Percentiles rank a stretch among this genome's conserved stretches.
phyloP scores from a whole-genome alignment of 768 basidiomycete species.

The Russula emetica region DNA sequence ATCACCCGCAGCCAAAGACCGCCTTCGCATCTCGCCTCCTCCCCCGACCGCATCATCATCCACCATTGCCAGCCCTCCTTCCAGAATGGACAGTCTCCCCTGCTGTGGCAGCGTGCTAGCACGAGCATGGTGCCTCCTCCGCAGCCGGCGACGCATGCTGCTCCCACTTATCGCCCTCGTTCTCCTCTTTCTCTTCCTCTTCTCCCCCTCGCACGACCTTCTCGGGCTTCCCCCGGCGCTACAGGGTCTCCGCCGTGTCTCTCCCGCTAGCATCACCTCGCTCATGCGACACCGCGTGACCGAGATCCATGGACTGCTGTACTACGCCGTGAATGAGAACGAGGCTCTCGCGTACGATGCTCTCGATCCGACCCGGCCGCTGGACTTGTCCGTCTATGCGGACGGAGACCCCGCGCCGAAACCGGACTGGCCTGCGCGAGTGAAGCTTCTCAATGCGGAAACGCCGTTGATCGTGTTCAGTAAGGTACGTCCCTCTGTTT shows the following conservation, averaged over 20 bases:
- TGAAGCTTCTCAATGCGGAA: conserved; percentile 41
- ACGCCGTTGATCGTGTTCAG: conserved; percentile 76
- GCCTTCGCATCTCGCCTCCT: conserved; percentile 11
- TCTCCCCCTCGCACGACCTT: conserved; percentile 23
- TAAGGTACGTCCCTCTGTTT: conserved; percentile 48
- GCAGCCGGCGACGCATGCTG: conserved; percentile 2
- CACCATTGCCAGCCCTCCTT: background rate
- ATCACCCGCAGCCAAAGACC: conserved; percentile 18
- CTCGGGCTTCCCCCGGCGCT: conserved; percentile 19
- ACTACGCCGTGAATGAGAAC: conserved; percentile 53
- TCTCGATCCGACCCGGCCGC: conserved; percentile 42
- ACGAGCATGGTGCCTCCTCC: background rate
- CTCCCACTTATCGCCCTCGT: conserved; percentile 4
- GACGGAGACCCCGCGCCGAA: conserved; percentile 37
- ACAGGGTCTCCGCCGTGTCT: conserved; percentile 19
- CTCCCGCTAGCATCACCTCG: conserved; percentile 22
- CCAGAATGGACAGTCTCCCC: background rate
- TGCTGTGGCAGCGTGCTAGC: background rate
- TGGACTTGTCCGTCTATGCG: conserved; percentile 54
- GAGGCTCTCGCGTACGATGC: conserved; percentile 36
- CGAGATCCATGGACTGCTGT: conserved; percentile 70
- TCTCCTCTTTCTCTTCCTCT: conserved; percentile 22
- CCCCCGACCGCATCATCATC: background rate
- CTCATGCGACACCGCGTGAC: conserved; percentile 17
- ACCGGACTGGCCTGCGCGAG: conserved; percentile 43